phyloP scores from a whole-genome alignment of 2,329 filamentous ascomycete species.

The Cordyceps farinosa region DNA sequence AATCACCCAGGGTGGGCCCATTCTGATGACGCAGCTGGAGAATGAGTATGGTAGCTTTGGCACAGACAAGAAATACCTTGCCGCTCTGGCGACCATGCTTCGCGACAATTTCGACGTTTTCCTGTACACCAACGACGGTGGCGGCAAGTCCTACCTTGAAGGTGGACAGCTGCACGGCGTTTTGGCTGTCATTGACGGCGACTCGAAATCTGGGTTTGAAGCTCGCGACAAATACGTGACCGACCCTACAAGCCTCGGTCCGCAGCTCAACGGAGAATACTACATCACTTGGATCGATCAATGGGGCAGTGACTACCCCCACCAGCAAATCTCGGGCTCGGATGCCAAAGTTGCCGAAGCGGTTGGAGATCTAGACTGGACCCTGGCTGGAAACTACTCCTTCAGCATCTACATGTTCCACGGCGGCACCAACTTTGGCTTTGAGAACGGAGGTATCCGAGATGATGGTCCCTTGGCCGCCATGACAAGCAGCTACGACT shows the following conservation, averaged over 20 bases:
- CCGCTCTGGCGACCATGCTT: slow-evolving; percentile 40
- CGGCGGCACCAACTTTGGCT: slow-evolving; percentile 49
- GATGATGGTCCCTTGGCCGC: slow-evolving; percentile 34
- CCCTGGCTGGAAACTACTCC: slow-evolving; percentile 37
- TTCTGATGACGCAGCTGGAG: slow-evolving; percentile 50
- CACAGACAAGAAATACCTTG: slow-evolving; percentile 42
- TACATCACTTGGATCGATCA: slow-evolving; percentile 43
- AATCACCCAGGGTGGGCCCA: slow-evolving; percentile 40
- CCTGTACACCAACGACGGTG: slow-evolving; percentile 49
- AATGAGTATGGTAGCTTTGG: slow-evolving; percentile 51
- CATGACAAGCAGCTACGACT: slow-evolving; percentile 49
- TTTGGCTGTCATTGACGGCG: slow-evolving; percentile 45
- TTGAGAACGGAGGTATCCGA: slow-evolving; percentile 45
- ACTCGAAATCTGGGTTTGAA: slow-evolving; percentile 36
- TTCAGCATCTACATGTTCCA: slow-evolving; percentile 53
- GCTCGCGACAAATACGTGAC: slow-evolving; percentile 42
- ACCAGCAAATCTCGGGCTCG: slow-evolving; percentile 32
- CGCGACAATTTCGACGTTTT: slow-evolving; percentile 38
- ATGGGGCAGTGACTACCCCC: slow-evolving; percentile 39
- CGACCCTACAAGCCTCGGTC: slow-evolving; percentile 40
- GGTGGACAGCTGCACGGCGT: slow-evolving; percentile 42
- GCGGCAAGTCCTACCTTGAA: slow-evolving; percentile 39
- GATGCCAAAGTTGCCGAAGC: slow-evolving; percentile 25
- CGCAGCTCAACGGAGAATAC: slow-evolving; percentile 47
- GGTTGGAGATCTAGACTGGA: slow-evolving; percentile 35